Percentiles rank a stretch among this genome's conserved stretches.
phyloP scores from a whole-genome alignment of 169 alveolate genomes.

The Plasmodium adleri region DNA sequence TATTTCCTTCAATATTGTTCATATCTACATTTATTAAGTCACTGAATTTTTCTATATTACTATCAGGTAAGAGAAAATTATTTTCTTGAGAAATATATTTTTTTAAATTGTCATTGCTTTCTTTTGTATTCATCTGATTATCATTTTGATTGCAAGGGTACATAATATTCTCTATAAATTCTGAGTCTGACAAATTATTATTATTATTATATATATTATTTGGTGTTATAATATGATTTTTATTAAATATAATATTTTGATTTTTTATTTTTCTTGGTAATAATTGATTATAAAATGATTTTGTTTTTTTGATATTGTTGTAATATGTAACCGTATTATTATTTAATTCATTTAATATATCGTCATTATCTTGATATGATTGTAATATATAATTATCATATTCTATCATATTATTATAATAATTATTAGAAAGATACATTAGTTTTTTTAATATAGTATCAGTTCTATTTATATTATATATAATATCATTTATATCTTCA shows the following conservation, averaged over 20 bases:
- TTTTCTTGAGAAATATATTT: conserved; percentile 7
- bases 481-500: conserved; percentile 10
- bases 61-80: neutral
- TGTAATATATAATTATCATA: conserved; percentile 10
- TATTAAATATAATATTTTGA: neutral
- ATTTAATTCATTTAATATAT: neutral
- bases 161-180: no score
- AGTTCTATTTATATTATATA: conserved; percentile 32
- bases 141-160: neutral
- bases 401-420: conserved; percentile 27
- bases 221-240: no score
- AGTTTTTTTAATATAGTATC: conserved; percentile 33
- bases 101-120: neutral
- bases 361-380: conserved; percentile 7
- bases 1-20: neutral
- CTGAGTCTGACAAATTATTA: neutral
- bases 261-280: conserved; percentile 5
- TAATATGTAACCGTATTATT: neutral
- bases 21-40: neutral
- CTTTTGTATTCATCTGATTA: neutral
- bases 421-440: conserved; percentile 17
- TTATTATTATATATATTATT: conserved; percentile 1
- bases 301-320: conserved; percentile 1
- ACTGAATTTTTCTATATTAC: neutral
- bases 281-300: conserved; percentile 4